These are phyloP conservation scores for Pyrenula massariospora DNA, from an alignment of 495 filamentous ascomycete species.

Conservation along the genomic window DNA sequence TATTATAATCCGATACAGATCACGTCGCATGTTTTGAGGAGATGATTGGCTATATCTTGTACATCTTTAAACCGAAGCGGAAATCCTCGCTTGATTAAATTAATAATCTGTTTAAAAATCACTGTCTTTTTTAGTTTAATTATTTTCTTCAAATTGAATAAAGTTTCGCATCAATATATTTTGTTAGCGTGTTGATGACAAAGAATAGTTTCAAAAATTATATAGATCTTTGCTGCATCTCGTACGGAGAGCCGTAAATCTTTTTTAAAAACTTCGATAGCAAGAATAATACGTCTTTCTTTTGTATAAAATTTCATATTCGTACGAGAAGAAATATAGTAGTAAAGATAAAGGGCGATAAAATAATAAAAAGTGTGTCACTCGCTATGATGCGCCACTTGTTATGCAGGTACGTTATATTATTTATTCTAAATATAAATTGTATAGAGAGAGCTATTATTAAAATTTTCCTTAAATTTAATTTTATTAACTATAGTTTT, in stretches of 20 bases:
- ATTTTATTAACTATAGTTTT: no score
- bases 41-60: constrained; percentile 26
- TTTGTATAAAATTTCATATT: constrained; percentile 5
- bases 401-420: no score
- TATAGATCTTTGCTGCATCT: constrained; percentile 12
- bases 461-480: no score
- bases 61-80: constrained; percentile 14
- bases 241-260: constrained; percentile 7
- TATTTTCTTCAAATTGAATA: constrained; percentile 10
- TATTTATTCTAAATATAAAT: no score
- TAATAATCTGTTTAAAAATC: constrained; percentile 22
- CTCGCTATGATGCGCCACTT: neutral
- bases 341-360: no score
- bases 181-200: constrained; percentile 4
- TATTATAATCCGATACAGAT: constrained; percentile 14
- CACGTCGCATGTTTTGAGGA: constrained; percentile 11
- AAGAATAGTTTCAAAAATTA: constrained; percentile 14
- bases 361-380: neutral
- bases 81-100: constrained; percentile 19
- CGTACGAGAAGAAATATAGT: neutral
- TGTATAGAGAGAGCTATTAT: no score
- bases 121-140: constrained; percentile 15
- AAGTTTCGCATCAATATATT: constrained; percentile 4
- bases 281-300: constrained; percentile 9
- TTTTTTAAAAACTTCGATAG: constrained; percentile 11